Conservation (phyloP, 2,329 filamentous ascomycete genomes). For the Intubia oerlemansii region DNA sequence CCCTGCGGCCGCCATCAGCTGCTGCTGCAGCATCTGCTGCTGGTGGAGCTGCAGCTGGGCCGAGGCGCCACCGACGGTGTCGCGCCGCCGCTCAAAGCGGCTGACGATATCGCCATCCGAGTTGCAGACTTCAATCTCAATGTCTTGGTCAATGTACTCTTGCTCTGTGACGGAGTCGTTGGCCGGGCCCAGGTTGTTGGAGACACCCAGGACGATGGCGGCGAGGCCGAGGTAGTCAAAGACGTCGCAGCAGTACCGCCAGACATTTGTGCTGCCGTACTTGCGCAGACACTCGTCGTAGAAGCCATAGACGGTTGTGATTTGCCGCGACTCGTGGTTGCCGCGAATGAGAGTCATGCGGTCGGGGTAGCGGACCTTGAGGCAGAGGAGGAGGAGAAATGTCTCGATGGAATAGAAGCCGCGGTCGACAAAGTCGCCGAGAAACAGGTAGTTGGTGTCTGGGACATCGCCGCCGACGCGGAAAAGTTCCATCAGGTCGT, state of each 20-base stretch:
- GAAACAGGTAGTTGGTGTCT: conserved; percentile 86
- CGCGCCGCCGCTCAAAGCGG: conserved; percentile 25
- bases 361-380: conserved; percentile 94
- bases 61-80: conserved; percentile 20
- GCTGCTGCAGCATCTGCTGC: conserved; percentile 9
- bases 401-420: conserved; percentile 97
- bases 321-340: conserved; percentile 91
- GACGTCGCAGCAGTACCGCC: conserved; percentile 92
- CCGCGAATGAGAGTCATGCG: conserved; percentile 91
- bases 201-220: conserved; percentile 75
- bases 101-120: conserved; percentile 61
- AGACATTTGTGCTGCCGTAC: conserved; percentile 91
- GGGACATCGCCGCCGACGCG: conserved; percentile 83
- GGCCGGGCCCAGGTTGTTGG: conserved; percentile 32
- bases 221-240: conserved; percentile 92
- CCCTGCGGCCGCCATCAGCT: conserved; percentile 2
- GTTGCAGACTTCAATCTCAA: conserved; percentile 87
- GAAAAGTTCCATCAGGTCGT: conserved; percentile 93
- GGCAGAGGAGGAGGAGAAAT: conserved; percentile 81
- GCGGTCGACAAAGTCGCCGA: conserved; percentile 80
- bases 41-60: conserved; percentile 9
- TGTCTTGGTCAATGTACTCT: conserved; percentile 41
- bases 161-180: conserved; percentile 23
- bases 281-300: conserved; percentile 94
- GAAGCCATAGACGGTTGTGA: conserved; percentile 94